These are phyloP conservation scores for Carallia pectinifolia DNA, from an alignment of 345 rosid genomes.

Conservation along the genomic window DNA sequence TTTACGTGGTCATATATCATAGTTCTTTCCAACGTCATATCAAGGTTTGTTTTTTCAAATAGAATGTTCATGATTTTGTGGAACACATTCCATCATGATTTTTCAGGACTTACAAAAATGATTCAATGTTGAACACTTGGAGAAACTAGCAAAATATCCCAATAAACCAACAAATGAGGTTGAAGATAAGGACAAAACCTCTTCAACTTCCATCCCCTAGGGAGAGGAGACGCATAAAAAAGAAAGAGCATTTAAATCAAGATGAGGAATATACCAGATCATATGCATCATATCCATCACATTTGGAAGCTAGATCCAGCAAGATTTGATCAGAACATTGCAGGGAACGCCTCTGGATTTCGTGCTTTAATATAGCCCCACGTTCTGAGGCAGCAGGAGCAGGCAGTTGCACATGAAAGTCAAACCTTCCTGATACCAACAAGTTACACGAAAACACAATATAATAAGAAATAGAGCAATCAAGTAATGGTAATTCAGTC, in stretches of 20 bases:
- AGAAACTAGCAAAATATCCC: not conserved
- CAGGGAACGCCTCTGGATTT: conserved; percentile 73
- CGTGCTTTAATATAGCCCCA: conserved; percentile 85
- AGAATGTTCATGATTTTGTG: not conserved
- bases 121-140: not conserved
- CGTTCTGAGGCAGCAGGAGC: conserved; percentile 95
- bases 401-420: conserved; percentile 92
- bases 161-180: no score
- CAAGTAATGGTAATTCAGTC: not conserved
- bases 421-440: conserved; percentile 72
- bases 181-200: not conserved
- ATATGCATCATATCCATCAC: conserved; percentile 98
- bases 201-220: not conserved
- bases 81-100: not conserved
- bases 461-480: conserved; percentile 5
- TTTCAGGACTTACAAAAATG: not conserved
- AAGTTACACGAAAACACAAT: conserved; percentile 11
- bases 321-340: conserved; percentile 68
- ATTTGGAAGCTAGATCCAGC: conserved; percentile 77
- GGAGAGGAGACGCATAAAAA: not conserved
- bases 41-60: no score
- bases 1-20: not conserved
- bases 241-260: not conserved
- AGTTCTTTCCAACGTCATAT: not conserved
- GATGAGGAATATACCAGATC: conserved; percentile 63